phyloP scores from a whole-genome alignment of 2,329 filamentous ascomycete species.

The Fusarium sp. region DNA sequence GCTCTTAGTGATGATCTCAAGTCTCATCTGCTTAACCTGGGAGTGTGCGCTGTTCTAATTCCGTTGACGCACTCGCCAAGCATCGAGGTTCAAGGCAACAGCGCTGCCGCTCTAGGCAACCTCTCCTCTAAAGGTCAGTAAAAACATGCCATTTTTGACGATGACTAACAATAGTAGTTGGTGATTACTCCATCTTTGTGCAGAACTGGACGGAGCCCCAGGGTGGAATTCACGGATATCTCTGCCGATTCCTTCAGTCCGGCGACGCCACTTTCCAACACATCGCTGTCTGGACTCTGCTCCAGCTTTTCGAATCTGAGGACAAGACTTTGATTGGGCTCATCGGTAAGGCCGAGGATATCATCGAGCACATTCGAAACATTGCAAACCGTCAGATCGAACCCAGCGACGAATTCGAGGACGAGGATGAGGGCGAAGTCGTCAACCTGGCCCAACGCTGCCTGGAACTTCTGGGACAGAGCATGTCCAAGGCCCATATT shows the following conservation, averaged over 20 bases:
- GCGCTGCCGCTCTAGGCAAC: conserved; percentile 93
- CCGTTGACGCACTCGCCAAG: conserved; percentile 93
- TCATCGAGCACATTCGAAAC: conserved; percentile 88
- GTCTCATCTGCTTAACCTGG: conserved; percentile 84
- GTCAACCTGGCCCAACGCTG: conserved; percentile 90
- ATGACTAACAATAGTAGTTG: conserved; percentile 65
- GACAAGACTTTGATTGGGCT: conserved; percentile 87
- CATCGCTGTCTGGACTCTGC: conserved; percentile 96
- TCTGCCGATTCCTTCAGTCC: conserved; percentile 89
- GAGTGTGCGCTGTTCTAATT: conserved; percentile 95
- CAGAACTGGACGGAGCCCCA: conserved; percentile 92
- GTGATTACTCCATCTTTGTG: conserved; percentile 95
- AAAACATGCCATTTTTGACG: not conserved
- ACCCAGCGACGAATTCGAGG: conserved; percentile 82
- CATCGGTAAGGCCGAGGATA: conserved; percentile 88
- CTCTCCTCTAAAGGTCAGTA: conserved; percentile 90
- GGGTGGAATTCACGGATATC: conserved; percentile 93
- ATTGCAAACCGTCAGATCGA: conserved; percentile 91
- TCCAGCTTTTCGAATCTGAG: conserved; percentile 94
- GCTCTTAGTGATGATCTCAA: conserved; percentile 96
- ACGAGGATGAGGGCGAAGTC: conserved; percentile 92
- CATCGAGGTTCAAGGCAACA: conserved; percentile 98
- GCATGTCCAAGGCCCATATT: conserved; percentile 78
- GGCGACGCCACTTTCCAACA: conserved; percentile 98
- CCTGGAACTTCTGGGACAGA: conserved; percentile 82